Percentiles rank a stretch among this genome's conserved stretches.
Evolutionary conservation across 768 basidiomycete genomes (phyloP).

Genomic region (Leccinum arenicola): DNA sequence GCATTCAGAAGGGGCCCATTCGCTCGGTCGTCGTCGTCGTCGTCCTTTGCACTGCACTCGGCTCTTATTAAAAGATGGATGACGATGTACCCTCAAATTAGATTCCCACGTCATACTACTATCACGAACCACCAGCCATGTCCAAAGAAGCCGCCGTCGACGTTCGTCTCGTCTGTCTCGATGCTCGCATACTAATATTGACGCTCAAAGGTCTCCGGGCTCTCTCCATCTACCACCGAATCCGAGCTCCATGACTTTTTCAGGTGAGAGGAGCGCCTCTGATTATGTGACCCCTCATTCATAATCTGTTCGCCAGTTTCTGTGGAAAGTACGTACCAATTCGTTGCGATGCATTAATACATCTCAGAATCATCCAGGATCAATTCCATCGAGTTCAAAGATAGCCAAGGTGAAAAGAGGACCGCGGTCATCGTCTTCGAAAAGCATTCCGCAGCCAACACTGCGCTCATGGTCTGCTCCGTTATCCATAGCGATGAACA

Average conservation of each 20-base stretch:
- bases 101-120: slow-evolving; percentile 10
- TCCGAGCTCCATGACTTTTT: slow-evolving; percentile 77
- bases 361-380: slow-evolving; percentile 46
- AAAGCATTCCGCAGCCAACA: slow-evolving; percentile 80
- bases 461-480: slow-evolving; percentile 69
- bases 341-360: neutral
- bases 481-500: accelerated
- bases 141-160: slow-evolving; percentile 25
- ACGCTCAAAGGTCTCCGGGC: slow-evolving; percentile 58
- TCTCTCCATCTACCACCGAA: slow-evolving; percentile 65
- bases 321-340: slow-evolving; percentile 68
- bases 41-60: slow-evolving; percentile 11
- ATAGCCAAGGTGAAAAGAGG: slow-evolving; percentile 33
- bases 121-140: slow-evolving; percentile 18
- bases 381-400: slow-evolving; percentile 55
- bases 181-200: neutral
- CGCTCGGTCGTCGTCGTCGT: slow-evolving; percentile 4
- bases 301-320: slow-evolving; percentile 49
- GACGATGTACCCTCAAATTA: slow-evolving; percentile 1
- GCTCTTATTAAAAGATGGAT: neutral
- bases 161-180: slow-evolving; percentile 30
- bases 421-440: slow-evolving; percentile 79
- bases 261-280: slow-evolving; percentile 48
- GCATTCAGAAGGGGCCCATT: slow-evolving; percentile 3
- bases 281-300: neutral